Base-by-base conservation (phyloP, 805 yeast species). In the Kodamaea hsintzibuensis region DNA sequence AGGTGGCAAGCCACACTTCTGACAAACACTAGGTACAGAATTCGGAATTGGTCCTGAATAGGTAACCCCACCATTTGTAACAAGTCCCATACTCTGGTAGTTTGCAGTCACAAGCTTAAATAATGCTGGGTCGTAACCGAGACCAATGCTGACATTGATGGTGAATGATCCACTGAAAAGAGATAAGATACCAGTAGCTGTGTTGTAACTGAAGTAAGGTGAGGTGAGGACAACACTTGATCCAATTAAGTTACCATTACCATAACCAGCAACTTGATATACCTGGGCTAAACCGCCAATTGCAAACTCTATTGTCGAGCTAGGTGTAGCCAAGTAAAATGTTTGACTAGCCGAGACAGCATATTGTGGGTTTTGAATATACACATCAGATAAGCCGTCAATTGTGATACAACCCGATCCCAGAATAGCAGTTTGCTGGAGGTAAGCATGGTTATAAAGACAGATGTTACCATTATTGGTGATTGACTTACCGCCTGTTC, bases 341-440 rank as follows among this genome's bases (percentile, higher is more conserved):
- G 57, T 59, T 19, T 57, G 61, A 16, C 30, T 33, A 3, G 25
- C 35, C 37, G 50, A 45, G 38, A 57, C 35, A 2, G 42, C 12
- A n/a, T 50, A 43, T 17, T 44, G 40, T 0, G 56, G 43, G 25
- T 47, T 51, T 33, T 52, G 55, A 17, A 52, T 44, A 50, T 54
- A 59, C 3, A 59, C 18, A 27, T n/a, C 42, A 33, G 61, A 52
- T n/a, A 51, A 27, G 2, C 4, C 16, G 10, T 60, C 65, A 25
- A 60, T 59, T 43, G 53, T 55, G 14, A 66, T 56, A 60, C 74
- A 70, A 42, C 74, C 74, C n/a, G 53, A 14, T 35, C 73, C 73
- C 3, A 17, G 8, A 38, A 70, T 56, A 19, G 43, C 42, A n/a
- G 65, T 57, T 1, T 58, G 51, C 53, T 67, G 72, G 17, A 49